Evolutionary conservation across 768 basidiomycete species (phyloP).

Genomic region (Mycena metata): DNA sequence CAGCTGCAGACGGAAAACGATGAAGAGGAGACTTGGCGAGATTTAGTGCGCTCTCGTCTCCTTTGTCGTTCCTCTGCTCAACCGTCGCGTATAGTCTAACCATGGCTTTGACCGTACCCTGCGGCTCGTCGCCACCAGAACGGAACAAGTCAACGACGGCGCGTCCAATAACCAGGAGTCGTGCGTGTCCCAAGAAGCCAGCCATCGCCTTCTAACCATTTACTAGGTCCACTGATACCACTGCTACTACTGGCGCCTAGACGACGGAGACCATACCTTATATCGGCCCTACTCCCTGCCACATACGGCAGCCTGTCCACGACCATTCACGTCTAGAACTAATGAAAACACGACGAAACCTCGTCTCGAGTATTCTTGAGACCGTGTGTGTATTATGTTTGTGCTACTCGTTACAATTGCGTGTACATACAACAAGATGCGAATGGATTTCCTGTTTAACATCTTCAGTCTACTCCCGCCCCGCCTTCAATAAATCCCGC

Average conservation of each 20-base stretch:
- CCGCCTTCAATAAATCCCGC: constrained; percentile 68
- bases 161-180: constrained; percentile 19
- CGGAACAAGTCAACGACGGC: constrained; percentile 31
- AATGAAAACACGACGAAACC: constrained; percentile 12
- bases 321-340: constrained; percentile 35
- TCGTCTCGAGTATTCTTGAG: not conserved
- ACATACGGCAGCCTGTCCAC: constrained; percentile 18
- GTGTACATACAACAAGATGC: constrained; percentile 34
- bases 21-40: constrained; percentile 88
- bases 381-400: constrained; percentile 36
- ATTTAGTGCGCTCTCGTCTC: constrained; percentile 65
- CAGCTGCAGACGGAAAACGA: constrained; percentile 89
- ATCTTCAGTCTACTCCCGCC: constrained; percentile 42
- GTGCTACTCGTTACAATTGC: constrained; percentile 35
- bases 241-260: constrained; percentile 19
- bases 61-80: not conserved
- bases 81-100: constrained; percentile 60
- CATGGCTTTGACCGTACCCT: constrained; percentile 84
- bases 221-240: constrained; percentile 16
- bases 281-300: constrained; percentile 25
- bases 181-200: constrained; percentile 7
- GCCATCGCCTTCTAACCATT: not conserved
- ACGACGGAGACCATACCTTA: constrained; percentile 18
- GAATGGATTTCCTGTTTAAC: constrained; percentile 3
- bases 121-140: constrained; percentile 57